Conservation (phyloP, 805 yeast genomes). For the Myxozyma vanderwaltii region DNA sequence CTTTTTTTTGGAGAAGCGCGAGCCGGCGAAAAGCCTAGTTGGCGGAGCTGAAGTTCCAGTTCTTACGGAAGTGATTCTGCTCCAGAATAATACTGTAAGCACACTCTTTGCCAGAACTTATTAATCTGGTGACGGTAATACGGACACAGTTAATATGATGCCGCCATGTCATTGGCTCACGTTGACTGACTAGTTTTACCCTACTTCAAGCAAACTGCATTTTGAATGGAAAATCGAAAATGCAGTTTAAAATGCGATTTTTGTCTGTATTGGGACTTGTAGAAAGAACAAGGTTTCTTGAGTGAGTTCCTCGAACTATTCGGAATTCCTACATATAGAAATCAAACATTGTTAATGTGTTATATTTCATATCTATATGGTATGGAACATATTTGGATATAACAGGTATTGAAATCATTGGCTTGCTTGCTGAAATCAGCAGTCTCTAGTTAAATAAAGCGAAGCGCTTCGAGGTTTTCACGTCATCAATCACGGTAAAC, state of each 20-base stretch:
- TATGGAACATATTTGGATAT: no score
- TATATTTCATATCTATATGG: no score
- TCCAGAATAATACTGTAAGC: not conserved
- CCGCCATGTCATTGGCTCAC: constrained; percentile 19
- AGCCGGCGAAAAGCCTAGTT: not conserved
- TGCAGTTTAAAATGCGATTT: not conserved
- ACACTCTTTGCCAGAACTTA: not conserved
- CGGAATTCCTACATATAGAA: not conserved
- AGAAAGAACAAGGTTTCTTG: not conserved
- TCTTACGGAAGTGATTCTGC: not conserved
- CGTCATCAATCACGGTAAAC: no score
- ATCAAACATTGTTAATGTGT: no score
- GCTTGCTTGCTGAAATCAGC: no score
- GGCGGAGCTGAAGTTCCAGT: no score
- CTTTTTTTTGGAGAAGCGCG: not conserved
- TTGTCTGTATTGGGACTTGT: not conserved
- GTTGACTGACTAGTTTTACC: not conserved
- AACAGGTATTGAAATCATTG: no score
- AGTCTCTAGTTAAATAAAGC: no score
- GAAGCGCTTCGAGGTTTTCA: no score
- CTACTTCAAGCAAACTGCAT: not conserved
- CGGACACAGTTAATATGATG: not conserved
- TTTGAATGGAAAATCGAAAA: not conserved
- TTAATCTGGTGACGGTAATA: not conserved
- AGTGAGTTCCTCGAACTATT: no score